Evolutionary conservation across 805 yeast genomes (phyloP).

Genomic region (Torulaspora gathmanii): DNA sequence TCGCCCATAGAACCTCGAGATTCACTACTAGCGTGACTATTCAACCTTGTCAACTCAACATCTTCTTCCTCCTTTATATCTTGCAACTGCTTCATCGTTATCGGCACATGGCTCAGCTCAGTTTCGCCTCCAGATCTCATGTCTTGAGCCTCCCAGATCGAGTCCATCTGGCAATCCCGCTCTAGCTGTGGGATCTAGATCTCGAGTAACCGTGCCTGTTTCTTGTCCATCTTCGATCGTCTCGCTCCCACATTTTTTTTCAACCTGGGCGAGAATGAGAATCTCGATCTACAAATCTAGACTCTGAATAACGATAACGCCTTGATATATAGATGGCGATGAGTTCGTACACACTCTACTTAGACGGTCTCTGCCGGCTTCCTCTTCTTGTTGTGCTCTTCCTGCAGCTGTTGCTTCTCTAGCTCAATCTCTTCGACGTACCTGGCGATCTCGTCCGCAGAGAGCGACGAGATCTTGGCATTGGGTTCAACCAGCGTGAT

Average conservation of each 20-base stretch:
- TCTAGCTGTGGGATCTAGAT: not conserved
- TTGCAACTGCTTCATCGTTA: conserved; percentile 16
- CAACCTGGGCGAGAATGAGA: too few relatives aligned
- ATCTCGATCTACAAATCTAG: too few relatives aligned
- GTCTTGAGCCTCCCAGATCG: not conserved
- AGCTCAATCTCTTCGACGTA: conserved; percentile 79
- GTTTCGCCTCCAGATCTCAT: not conserved
- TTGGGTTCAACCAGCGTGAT: conserved; percentile 79
- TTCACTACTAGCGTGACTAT: conserved; percentile 1
- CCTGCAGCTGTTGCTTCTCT: conserved; percentile 76
- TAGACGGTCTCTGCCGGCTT: conserved; percentile 1
- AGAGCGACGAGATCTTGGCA: conserved; percentile 51
- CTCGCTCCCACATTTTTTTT: too few relatives aligned
- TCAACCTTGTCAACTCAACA: conserved; percentile 11
- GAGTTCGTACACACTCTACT: too few relatives aligned
- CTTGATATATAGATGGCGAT: too few relatives aligned
- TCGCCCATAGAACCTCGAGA: not conserved
- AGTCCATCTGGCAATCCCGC: not conserved
- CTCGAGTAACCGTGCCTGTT: too few relatives aligned
- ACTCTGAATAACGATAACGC: too few relatives aligned
- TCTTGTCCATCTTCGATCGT: too few relatives aligned
- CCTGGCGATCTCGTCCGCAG: conserved; percentile 65
- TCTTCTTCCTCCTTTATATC: conserved; percentile 31
- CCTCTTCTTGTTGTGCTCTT: conserved; percentile 58
- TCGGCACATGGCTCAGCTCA: not conserved